Percentiles rank a stretch among this genome's conserved stretches.
Conservation (phyloP, 495 filamentous ascomycete genomes). For the Penicillium arizonense region DNA sequence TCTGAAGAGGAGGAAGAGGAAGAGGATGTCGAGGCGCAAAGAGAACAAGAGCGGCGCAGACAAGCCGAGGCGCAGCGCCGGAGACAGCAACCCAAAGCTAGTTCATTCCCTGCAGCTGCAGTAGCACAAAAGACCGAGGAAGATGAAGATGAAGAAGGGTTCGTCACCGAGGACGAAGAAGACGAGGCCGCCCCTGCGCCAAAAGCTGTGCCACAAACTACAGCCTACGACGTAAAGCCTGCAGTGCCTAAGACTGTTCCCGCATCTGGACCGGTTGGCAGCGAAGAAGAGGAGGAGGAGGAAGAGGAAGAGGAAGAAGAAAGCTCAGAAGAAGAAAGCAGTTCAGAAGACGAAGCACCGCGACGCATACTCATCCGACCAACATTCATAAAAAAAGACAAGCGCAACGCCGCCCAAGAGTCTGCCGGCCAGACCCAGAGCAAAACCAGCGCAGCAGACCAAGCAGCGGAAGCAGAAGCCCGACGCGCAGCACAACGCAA, state of each 20-base stretch:
- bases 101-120: conserved; percentile 48
- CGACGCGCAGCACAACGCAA: conserved; percentile 47
- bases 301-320: conserved; percentile 50
- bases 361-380: conserved; percentile 76
- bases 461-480: conserved; percentile 56
- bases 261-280: conserved; percentile 41
- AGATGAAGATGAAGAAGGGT: conserved; percentile 67
- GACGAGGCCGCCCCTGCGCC: conserved; percentile 28
- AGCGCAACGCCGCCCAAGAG: conserved; percentile 49
- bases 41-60: conserved; percentile 34
- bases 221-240: conserved; percentile 3
- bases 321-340: conserved; percentile 55
- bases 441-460: conserved; percentile 37
- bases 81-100: conserved; percentile 57
- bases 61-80: conserved; percentile 30
- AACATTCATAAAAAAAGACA: conserved; percentile 85
- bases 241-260: conserved; percentile 2
- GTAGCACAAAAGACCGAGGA: conserved; percentile 26
- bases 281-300: conserved; percentile 59
- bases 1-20: conserved; percentile 54
- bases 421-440: conserved; percentile 11
- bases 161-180: conserved; percentile 66
- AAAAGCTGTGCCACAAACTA: conserved; percentile 33
- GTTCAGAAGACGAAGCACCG: conserved; percentile 72
- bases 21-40: conserved; percentile 47